A percentile compares a stretch with the other conserved stretches of the same genome.
Conservation (phyloP, 352 stramenopile species). For the Pseudoperonospora humuli region DNA sequence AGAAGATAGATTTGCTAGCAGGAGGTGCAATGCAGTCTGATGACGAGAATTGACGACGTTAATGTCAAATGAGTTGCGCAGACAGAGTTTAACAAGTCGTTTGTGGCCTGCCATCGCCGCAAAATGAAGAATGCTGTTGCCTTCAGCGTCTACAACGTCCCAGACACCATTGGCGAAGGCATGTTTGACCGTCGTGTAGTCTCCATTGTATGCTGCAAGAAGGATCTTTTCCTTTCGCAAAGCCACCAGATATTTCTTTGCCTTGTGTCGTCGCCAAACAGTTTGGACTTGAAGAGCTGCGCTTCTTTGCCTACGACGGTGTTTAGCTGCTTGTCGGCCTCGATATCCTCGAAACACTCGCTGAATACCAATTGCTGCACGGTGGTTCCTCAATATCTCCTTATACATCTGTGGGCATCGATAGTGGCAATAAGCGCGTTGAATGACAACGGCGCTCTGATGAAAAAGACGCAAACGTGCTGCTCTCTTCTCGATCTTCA, state of each 20-base stretch:
- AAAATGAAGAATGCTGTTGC: slow-evolving; percentile 69
- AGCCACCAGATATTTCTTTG: no score
- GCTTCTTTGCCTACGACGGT: no score
- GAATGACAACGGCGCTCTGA: no score
- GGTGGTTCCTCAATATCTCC: slow-evolving; percentile 22
- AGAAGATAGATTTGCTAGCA: slow-evolving; percentile 53
- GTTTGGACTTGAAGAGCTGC: slow-evolving; percentile 47
- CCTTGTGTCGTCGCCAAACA: no score
- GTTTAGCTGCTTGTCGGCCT: slow-evolving; percentile 28
- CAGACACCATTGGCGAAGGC: slow-evolving; percentile 43
- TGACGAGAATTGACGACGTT: slow-evolving; percentile 48
- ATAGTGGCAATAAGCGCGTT: no score
- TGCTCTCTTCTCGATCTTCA: no score
- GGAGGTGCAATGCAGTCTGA: slow-evolving; percentile 63
- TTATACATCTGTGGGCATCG: no score
- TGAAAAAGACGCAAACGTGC: no score
- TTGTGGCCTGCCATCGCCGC: slow-evolving; percentile 60
- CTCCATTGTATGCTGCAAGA: no score
- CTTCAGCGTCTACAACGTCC: slow-evolving; percentile 44
- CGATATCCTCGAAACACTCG: slow-evolving; percentile 41
- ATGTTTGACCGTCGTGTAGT: slow-evolving; percentile 56
- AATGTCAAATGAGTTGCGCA: slow-evolving; percentile 66
- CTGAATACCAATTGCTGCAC: slow-evolving; percentile 52
- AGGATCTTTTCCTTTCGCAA: no score
- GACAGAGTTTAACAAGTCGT: slow-evolving; percentile 77